Evolutionary conservation across 1,284 basidiomycete species (phyloP), one percentile per base, ranked within the genome.

Genomic region (Boletus nobilissimus): DNA sequence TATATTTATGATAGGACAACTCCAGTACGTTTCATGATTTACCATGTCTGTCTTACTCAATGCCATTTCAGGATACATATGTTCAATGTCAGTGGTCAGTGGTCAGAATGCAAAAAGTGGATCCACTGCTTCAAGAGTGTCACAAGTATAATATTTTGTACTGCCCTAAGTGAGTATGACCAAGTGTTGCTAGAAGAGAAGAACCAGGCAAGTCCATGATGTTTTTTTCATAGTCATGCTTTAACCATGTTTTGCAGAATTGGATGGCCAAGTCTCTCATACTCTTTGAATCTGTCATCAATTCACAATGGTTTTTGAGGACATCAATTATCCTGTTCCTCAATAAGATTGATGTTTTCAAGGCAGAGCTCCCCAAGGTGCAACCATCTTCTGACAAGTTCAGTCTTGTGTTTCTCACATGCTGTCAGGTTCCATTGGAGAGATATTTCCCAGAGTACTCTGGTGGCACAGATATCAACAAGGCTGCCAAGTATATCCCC

Each of bases 301-400:
- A 99, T 88, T 97, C 97, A n/a, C 89, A 96, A 68, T 99, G 98
- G 98, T 99, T 99, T 89, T 87, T 97, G 40, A 91, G 96, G 70
- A 97, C 97, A 26, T 97, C 95, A 0, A 96, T 99, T 77, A 98
- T 99, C 81, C 86, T 99, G 29, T 97, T 98, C 89, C 86, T 98
- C 74, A 99, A 98, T 88, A 98, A 98, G 90, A 97, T 97, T 74
- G 97, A 98, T 83, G 94, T 98, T 6, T 99, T 99, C 91, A 97
- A 97, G 89, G 91, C 90, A 81, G 99, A 99, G 86, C 89, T 99
- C 40, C 95, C 96, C 9, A 97, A 97, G 89, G 93, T 92, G 51
- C 13, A 82, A 79, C 34, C 19, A n/a, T n/a, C 11, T 11, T 5
- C 24, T 10, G 0, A 18, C 7, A 3, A 3, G 3, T 16, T 13